Percentiles rank a stretch among this genome's conserved stretches.
These are phyloP conservation scores for Diplocarpon mali DNA, from an alignment of 2,329 filamentous ascomycete genomes.

Conservation along the genomic window DNA sequence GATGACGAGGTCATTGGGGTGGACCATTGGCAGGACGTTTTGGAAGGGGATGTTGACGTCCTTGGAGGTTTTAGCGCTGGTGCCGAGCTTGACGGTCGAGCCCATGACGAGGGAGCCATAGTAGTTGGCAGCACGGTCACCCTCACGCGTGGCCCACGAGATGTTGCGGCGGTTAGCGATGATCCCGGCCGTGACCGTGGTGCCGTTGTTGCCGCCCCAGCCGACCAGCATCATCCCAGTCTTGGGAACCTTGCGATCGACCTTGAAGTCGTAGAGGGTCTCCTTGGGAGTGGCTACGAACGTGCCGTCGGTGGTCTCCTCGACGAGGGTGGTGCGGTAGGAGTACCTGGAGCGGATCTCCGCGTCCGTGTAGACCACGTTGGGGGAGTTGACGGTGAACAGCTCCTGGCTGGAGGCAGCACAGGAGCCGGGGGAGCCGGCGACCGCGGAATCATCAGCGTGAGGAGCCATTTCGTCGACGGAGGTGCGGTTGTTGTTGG, in stretches of 20 bases:
- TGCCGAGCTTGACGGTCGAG: conserved; percentile 93
- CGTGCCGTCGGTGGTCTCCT: conserved; percentile 56
- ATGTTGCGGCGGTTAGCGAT: conserved; percentile 84
- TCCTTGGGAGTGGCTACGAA: conserved; percentile 78
- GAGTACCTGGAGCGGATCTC: conserved; percentile 91
- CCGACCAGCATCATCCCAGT: conserved; percentile 96
- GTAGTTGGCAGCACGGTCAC: conserved; percentile 79
- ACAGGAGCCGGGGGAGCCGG: conserved; percentile 34
- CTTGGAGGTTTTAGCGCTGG: conserved; percentile 68
- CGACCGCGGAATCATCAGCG: conserved; percentile 57
- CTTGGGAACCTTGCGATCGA: conserved; percentile 86
- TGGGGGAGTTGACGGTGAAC: conserved; percentile 85
- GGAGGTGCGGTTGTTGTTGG: not conserved
- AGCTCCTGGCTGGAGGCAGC: conserved; percentile 43
- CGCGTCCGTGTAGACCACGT: conserved; percentile 79
- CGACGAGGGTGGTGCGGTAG: conserved; percentile 86
- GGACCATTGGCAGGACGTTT: conserved; percentile 87
- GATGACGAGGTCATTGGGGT: conserved; percentile 89
- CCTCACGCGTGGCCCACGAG: conserved; percentile 89
- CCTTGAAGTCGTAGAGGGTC: conserved; percentile 94
- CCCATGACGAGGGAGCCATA: conserved; percentile 97
- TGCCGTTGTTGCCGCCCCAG: conserved; percentile 96
- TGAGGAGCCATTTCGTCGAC: conserved; percentile 76
- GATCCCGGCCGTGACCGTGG: conserved; percentile 93
- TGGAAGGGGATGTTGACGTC: conserved; percentile 97